Evolutionary conservation across 148 eudicot species (phyloP).

Genomic region (Dianthus caryophyllus): DNA sequence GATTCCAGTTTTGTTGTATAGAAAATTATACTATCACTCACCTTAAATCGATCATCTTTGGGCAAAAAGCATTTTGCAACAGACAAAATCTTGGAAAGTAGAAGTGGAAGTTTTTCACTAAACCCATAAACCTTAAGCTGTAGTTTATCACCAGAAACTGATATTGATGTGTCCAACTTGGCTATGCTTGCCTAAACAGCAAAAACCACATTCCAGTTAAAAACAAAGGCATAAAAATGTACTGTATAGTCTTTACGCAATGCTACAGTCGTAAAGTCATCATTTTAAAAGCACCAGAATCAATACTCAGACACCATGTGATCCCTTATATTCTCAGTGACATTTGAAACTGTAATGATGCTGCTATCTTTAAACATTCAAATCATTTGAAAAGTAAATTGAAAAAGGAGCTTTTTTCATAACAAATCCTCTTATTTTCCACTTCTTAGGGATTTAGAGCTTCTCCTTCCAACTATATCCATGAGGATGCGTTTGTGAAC

Average conservation of each 20-base stretch:
- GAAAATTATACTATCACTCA: conserved; percentile 24
- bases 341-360: background rate
- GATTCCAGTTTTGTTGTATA: too few relatives aligned
- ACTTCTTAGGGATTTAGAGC: too few relatives aligned
- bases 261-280: background rate
- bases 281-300: background rate
- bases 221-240: background rate
- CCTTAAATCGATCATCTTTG: conserved; percentile 81
- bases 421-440: too few relatives aligned
- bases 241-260: background rate
- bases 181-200: conserved; percentile 83
- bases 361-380: too few relatives aligned
- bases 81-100: conserved; percentile 68
- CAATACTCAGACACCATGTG: background rate
- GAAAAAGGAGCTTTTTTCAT: too few relatives aligned
- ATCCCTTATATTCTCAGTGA: background rate
- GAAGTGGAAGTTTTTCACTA: conserved; percentile 83
- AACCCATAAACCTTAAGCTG: conserved; percentile 91
- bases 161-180: conserved; percentile 88
- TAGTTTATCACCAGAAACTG: conserved; percentile 70
- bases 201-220: conserved; percentile 6
- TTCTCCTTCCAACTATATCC: background rate
- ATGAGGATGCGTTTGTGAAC: background rate
- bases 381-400: too few relatives aligned
- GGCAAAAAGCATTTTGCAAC: conserved; percentile 66